Evolutionary conservation across 495 filamentous ascomycete species (phyloP).

Genomic region (Aspergillus egyptiacus): DNA sequence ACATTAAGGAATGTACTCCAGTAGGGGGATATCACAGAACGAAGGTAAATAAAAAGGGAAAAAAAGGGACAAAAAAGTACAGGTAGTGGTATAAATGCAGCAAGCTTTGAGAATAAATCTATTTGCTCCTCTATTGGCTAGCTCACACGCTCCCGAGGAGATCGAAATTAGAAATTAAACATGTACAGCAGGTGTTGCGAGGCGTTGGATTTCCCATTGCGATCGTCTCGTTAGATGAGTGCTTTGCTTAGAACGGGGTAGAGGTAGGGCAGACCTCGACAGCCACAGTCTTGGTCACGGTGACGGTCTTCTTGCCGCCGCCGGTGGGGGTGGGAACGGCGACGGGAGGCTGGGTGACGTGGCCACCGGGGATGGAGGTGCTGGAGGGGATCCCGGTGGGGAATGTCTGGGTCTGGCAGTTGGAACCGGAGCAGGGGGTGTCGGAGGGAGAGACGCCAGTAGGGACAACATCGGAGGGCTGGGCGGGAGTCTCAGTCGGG

Average conservation of each 20-base stretch:
- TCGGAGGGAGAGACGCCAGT: slow-evolving; percentile 1
- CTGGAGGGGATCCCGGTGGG: slow-evolving; percentile 3
- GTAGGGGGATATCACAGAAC: slow-evolving; percentile 28
- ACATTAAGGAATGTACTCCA: slow-evolving; percentile 36
- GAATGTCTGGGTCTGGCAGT: slow-evolving; percentile 10
- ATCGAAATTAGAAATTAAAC: slow-evolving; percentile 39
- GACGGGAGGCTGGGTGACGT: background rate
- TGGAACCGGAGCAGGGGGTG: slow-evolving; percentile 23
- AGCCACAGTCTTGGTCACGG: slow-evolving; percentile 30
- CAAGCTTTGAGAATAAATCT: slow-evolving; percentile 1
- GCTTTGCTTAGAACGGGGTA: slow-evolving; percentile 19
- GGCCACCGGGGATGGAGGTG: background rate
- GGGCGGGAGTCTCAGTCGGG: slow-evolving; percentile 7
- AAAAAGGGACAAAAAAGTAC: slow-evolving; percentile 10
- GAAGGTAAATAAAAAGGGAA: slow-evolving; percentile 17
- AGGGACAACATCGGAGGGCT: background rate
- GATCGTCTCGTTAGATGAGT: slow-evolving; percentile 16
- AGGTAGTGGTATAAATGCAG: background rate
- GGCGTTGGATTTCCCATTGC: slow-evolving; percentile 20
- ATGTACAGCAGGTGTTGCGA: slow-evolving; percentile 30
- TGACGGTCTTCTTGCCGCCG: slow-evolving; percentile 14
- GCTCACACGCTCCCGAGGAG: slow-evolving; percentile 8
- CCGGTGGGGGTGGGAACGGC: slow-evolving; percentile 4
- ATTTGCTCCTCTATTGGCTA: background rate
- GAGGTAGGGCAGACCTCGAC: slow-evolving; percentile 26